Evolutionary conservation across 257 asterid species (phyloP).

Genomic region (Coffea eugenioides): DNA sequence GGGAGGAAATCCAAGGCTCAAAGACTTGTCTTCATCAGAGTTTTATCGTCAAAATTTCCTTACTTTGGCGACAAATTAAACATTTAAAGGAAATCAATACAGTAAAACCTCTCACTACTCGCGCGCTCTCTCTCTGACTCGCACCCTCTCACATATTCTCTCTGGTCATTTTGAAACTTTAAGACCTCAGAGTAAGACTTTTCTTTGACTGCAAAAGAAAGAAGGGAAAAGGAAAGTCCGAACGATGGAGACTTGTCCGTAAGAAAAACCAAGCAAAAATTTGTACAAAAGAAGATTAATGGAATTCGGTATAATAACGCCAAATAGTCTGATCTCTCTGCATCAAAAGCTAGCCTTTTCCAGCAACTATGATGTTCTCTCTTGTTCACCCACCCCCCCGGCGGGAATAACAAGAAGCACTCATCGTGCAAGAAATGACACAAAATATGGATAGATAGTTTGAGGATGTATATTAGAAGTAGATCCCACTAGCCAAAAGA

Average conservation of each 20-base stretch:
- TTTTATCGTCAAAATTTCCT: not conserved
- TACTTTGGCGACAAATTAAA: conserved; percentile 8
- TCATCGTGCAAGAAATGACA: conserved; percentile 3
- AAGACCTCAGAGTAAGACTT: conserved; percentile 38
- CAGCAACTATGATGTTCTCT: conserved; percentile 26
- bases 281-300: conserved; percentile 23
- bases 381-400: conserved; percentile 9
- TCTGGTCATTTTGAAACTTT: conserved; percentile 24
- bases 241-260: conserved; percentile 68
- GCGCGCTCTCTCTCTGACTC: conserved; percentile 6
- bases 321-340: conserved; percentile 41
- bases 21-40: conserved; percentile 52
- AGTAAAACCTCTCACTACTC: conserved; percentile 9
- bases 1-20: conserved; percentile 19
- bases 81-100: conserved; percentile 12
- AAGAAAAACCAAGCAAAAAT: conserved; percentile 23
- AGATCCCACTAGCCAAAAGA: conserved; percentile 34
- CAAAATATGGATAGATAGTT: conserved; percentile 16
- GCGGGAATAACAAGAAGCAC: conserved; percentile 5
- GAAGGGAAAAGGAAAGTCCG: conserved; percentile 36
- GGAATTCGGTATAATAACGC: conserved; percentile 34
- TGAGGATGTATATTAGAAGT: conserved; percentile 19
- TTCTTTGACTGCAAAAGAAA: conserved; percentile 47
- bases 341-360: conserved; percentile 53
- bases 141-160: conserved; percentile 10